Conservation (phyloP, 441 rosid genomes). For the Adansonia grandidieri region DNA sequence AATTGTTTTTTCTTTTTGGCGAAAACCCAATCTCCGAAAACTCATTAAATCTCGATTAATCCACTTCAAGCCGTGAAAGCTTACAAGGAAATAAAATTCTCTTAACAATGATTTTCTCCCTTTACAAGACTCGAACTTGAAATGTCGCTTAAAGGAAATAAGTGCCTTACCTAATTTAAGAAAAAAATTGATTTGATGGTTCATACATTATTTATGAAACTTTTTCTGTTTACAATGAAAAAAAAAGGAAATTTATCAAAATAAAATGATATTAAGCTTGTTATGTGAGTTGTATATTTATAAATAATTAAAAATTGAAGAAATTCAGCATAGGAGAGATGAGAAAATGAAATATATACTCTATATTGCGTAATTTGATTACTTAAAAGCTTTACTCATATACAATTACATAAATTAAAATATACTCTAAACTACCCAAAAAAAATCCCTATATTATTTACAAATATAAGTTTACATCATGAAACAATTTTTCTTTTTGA, state of each 20-base stretch:
- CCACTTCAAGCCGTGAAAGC: no score
- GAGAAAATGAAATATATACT: constrained; percentile 10
- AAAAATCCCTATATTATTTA: constrained; percentile 20
- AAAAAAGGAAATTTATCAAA: not conserved
- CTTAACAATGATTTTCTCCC: no score
- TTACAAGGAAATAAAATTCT: no score
- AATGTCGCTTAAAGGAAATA: no score
- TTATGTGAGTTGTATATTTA: not conserved
- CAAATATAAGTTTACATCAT: constrained; percentile 19
- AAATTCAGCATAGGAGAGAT: not conserved
- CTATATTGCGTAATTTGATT: not conserved
- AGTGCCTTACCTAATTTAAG: no score
- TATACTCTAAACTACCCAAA: constrained; percentile 3
- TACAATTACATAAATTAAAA: constrained; percentile 1
- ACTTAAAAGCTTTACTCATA: constrained; percentile 1
- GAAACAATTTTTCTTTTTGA: not conserved
- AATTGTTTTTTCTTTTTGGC: no score
- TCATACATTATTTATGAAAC: no score
- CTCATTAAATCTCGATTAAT: no score
- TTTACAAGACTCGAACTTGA: no score
- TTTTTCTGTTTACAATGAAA: not conserved
- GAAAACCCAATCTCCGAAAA: no score
- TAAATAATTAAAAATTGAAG: not conserved
- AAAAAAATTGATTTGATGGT: not conserved
- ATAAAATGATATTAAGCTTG: not conserved